Evolutionary conservation across 1,139 yeast species (phyloP), one percentile per base, ranked within the genome.

Genomic region (Suhomyces taliae): DNA sequence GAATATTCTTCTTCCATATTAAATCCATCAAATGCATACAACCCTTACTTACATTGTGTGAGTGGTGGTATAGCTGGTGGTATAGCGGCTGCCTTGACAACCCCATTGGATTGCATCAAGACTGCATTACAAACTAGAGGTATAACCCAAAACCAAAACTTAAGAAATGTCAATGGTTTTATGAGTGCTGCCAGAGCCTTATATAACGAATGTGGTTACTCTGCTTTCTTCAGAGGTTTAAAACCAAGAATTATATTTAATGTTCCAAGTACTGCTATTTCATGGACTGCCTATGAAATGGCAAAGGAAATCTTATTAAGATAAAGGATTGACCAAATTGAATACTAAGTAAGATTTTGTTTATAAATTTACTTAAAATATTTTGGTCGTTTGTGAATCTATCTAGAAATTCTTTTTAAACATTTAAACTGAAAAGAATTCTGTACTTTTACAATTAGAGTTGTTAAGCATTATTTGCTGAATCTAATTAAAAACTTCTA

Each of bases 271-370:
- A 91, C 99, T 10, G 99, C 99, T 33, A 91, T 93, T 51, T 85
- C 96, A 54, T 93, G 99, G 99, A 93, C 98, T 2, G 91, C 97
- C 24, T 93, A 95, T 67, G 99, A 93, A 66, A 89, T 91, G 95
- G 98, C 97, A 38, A 93, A 93, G 69, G 87, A 83, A 57, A 76
- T 86, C 43, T 67, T 79, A 57, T 58, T 61, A 54, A 54, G 14
- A 40, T 47, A 39, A 34, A 37, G 33, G 7, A 12, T 38, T 29
- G n/a, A 29, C 32, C 24, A 19, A 19, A 19, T 19, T 19, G 2
- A 6, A 19, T 2, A 19, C 24, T 19, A 19, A 19, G 24, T 19
- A 6, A 19, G 4, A 19, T 19, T 2, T 19, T 19, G 24, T 19
- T 6, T 4, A 4, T 3, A 19, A 19, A 19, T 19, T 19, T 19